Evolutionary conservation across 139 green algal species (phyloP).

Genomic region (Picochlorum sp.): DNA sequence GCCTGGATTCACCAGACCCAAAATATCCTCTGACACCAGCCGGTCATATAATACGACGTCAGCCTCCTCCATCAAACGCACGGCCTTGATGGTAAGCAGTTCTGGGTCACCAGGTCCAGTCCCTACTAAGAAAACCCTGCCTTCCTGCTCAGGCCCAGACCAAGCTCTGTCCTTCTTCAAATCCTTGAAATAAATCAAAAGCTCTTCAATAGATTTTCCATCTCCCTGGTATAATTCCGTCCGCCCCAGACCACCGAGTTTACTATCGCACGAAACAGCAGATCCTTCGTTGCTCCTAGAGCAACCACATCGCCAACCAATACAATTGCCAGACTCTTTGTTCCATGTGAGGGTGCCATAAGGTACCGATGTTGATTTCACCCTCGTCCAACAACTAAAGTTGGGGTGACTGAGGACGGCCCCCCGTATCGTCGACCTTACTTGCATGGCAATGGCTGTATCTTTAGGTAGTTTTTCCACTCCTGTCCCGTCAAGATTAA

Average conservation of each 20-base stretch:
- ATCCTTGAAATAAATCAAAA: conserved; percentile 3
- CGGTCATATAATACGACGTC: conserved; percentile 97
- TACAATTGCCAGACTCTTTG: too few relatives aligned
- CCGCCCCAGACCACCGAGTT: neutral
- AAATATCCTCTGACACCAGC: conserved; percentile 82
- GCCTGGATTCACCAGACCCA: conserved; percentile 53
- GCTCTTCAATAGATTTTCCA: conserved; percentile 9
- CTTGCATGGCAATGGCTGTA: too few relatives aligned
- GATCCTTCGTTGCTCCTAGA: too few relatives aligned
- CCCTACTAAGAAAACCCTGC: conserved; percentile 84
- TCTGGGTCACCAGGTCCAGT: conserved; percentile 92
- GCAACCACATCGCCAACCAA: too few relatives aligned
- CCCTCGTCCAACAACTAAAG: too few relatives aligned
- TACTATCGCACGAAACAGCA: too few relatives aligned
- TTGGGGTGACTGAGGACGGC: too few relatives aligned
- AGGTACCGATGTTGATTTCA: too few relatives aligned
- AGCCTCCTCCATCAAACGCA: conserved; percentile 80
- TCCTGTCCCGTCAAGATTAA: too few relatives aligned
- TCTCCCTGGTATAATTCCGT: conserved; percentile 10
- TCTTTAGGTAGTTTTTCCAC: too few relatives aligned
- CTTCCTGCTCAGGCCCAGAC: conserved; percentile 8
- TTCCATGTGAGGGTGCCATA: too few relatives aligned
- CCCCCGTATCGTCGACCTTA: too few relatives aligned
- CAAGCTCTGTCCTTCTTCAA: conserved; percentile 1
- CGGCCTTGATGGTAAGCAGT: conserved; percentile 82